phyloP scores from a whole-genome alignment of 2,329 filamentous ascomycete genomes.

The Exophiala sideris region DNA sequence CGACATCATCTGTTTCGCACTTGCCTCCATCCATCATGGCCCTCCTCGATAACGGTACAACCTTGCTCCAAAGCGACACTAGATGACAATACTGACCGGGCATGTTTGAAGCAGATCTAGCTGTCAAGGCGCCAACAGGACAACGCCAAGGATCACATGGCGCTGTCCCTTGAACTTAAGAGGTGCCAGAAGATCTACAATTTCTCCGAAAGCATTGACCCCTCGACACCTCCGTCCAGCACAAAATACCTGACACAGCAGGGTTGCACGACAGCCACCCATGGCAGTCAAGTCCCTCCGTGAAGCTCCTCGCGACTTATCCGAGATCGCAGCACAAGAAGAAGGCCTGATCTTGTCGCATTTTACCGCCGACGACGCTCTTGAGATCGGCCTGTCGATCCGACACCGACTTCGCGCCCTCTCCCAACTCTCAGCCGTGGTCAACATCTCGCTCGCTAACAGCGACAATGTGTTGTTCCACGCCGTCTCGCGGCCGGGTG shows the following conservation, averaged over 20 bases:
- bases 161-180: no score
- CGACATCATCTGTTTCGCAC: slow-evolving; percentile 5
- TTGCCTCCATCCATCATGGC: background rate
- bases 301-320: slow-evolving; percentile 25
- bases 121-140: no score
- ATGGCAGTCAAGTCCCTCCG: slow-evolving; percentile 11
- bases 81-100: no score
- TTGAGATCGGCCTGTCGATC: slow-evolving; percentile 37
- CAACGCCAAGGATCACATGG: no score
- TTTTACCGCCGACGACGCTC: slow-evolving; percentile 41
- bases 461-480: slow-evolving; percentile 65
- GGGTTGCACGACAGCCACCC: background rate
- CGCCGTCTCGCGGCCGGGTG: slow-evolving; percentile 62
- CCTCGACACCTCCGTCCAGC: no score
- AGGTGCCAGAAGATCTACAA: no score
- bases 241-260: no score
- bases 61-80: background rate
- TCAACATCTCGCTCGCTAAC: slow-evolving; percentile 39
- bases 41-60: background rate
- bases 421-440: slow-evolving; percentile 35
- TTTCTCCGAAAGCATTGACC: no score
- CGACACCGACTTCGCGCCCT: slow-evolving; percentile 38
- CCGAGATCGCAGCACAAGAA: slow-evolving; percentile 21
- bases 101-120: no score
- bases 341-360: slow-evolving; percentile 32